Evolutionary conservation across 1,139 yeast genomes (phyloP), one percentile per base, ranked within the genome.

Genomic region (Yamadazyma atmosphaerica): DNA sequence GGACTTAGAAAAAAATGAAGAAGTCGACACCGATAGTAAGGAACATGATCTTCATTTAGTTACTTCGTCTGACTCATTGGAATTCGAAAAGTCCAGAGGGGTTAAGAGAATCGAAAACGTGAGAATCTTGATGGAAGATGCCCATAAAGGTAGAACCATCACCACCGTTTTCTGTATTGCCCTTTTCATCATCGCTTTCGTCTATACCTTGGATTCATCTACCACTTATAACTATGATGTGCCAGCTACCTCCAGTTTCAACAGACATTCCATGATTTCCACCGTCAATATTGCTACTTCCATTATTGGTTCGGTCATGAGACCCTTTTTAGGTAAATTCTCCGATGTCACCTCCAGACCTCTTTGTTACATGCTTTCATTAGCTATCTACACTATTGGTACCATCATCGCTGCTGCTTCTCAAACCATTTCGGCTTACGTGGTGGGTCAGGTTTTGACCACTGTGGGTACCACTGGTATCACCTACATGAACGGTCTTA

Each of bases 121-220:
- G 27, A 39, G 33, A 28, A 34, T 30, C 2, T 14, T 39, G 27
- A 42, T 42, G 32, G 31, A 33, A 7, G 17, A 39, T 17, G 35
- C 34, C 22, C 32, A 41, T 12, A 21, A 36, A 21, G 48, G 46
- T 11, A 43, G 26, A 17, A 23, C 25, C 9, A 22, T 43, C 14
- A 18, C 24, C 12, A 17, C 19, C 4, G 21, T 36, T 5, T 33
- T 42, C 8, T 25, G 33, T 12, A 54, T 61, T 13, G 21, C 33
- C 17, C 47, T 68, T 28, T 47, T 65, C 29, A 46, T 68, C n/a
- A 51, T 65, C 37, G 55, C 72, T 3, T 65, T 70, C 56, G 63
- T 61, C n/a, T 46, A 53, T 23, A 50, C 67, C 11, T 58, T 72
- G 27, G 72, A 68, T 30, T 50, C 54, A 23, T 58, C 63, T 30